Evolutionary conservation across 441 rosid genomes (phyloP).

Genomic region (Aleurites moluccanus): DNA sequence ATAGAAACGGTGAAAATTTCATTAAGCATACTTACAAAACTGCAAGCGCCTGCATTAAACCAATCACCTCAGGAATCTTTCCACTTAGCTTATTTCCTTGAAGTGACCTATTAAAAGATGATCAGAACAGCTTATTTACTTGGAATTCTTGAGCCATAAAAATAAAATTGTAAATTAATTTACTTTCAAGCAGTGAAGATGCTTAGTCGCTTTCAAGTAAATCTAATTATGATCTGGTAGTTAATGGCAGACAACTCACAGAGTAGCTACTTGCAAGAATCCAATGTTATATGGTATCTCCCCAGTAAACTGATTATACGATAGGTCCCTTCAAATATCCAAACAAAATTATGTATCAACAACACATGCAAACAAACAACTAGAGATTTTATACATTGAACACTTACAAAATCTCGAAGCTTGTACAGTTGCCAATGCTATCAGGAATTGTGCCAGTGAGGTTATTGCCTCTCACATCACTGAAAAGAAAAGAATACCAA

Average conservation of each 20-base stretch:
- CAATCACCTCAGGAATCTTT: slow-evolving; percentile 81
- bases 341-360: neutral
- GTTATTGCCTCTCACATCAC: slow-evolving; percentile 93
- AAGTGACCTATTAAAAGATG: slow-evolving; percentile 55
- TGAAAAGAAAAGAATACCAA: slow-evolving; percentile 15
- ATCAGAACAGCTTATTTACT: neutral
- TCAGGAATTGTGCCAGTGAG: slow-evolving; percentile 80
- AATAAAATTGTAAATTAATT: neutral
- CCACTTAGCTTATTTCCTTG: slow-evolving; percentile 89
- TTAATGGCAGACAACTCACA: slow-evolving; percentile 44
- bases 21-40: slow-evolving; percentile 61
- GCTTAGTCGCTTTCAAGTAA: neutral
- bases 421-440: slow-evolving; percentile 88
- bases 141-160: neutral
- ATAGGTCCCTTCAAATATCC: slow-evolving; percentile 58
- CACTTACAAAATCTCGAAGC: slow-evolving; percentile 84
- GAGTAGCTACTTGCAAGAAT: slow-evolving; percentile 94
- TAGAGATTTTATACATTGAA: no score
- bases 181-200: neutral
- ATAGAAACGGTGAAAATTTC: neutral
- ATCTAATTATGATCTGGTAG: neutral
- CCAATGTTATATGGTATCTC: slow-evolving; percentile 90
- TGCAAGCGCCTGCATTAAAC: slow-evolving; percentile 97
- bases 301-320: slow-evolving; percentile 79
- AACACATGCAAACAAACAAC: neutral